A percentile compares a stretch with the other conserved stretches of the same genome.
These are phyloP conservation scores for Ulota crispa DNA, from an alignment of 225 moss, liverwort and hornwort species.

Conservation along the genomic window DNA sequence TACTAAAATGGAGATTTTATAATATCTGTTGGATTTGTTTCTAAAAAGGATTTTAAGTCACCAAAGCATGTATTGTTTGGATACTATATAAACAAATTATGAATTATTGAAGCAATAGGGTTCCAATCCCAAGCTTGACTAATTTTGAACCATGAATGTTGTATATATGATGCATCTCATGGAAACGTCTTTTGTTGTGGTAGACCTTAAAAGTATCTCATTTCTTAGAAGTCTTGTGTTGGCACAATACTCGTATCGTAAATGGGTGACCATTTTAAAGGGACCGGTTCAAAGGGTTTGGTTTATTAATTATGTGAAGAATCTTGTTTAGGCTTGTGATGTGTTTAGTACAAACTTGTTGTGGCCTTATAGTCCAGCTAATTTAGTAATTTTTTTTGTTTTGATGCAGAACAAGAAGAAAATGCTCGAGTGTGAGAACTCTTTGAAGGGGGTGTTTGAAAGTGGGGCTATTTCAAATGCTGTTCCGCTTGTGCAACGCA, in stretches of 20 bases:
- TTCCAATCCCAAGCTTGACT: neutral
- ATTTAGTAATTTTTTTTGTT: neutral
- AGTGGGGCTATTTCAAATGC: constrained; percentile 51
- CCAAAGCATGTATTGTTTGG: neutral
- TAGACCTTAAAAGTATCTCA: neutral
- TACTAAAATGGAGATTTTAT: neutral
- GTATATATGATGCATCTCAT: neutral
- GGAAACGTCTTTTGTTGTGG: neutral
- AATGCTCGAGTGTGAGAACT: constrained; percentile 56
- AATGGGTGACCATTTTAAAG: neutral
- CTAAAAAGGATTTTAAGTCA: neutral
- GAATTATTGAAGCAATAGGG: neutral
- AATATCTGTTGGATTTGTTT: neutral
- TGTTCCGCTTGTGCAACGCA: constrained; percentile 60
- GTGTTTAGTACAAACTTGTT: neutral
- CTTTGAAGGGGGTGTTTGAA: constrained; percentile 48
- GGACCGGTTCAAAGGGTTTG: neutral
- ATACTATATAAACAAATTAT: neutral
- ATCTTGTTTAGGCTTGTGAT: neutral
- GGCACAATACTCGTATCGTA: neutral
- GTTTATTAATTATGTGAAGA: neutral
- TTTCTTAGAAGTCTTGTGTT: neutral
- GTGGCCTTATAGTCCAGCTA: neutral
- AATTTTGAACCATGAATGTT: neutral
- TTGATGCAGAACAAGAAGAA: constrained; percentile 67